A percentile compares a stretch with the other conserved stretches of the same genome.
Conservation (phyloP, 2,329 filamentous ascomycete species). For the Aspergillus udagawae region DNA sequence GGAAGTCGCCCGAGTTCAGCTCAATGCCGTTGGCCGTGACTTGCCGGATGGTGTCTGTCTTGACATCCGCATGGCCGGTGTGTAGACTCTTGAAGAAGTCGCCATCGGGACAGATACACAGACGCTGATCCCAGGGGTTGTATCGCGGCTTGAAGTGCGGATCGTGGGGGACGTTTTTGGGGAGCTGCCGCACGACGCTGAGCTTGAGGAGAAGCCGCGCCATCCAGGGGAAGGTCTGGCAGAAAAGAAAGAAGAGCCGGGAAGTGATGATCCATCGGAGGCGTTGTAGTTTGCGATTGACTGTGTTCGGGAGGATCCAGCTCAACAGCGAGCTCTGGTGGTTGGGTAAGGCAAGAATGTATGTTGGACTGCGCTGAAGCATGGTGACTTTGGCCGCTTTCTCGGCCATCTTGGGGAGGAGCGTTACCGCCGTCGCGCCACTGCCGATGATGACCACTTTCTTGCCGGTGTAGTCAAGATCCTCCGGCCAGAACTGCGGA, state of each 20-base stretch:
- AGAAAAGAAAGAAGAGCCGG: constrained; percentile 51
- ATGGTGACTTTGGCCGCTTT: constrained; percentile 67
- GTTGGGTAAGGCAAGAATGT: constrained; percentile 56
- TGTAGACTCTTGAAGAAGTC: constrained; percentile 56
- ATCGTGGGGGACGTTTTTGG: constrained; percentile 51
- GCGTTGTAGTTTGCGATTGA: constrained; percentile 24
- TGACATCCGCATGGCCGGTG: constrained; percentile 50
- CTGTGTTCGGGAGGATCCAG: constrained; percentile 36
- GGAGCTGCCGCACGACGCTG: constrained; percentile 49
- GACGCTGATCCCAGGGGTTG: constrained; percentile 67
- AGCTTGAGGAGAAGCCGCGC: constrained; percentile 48
- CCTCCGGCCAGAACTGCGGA: constrained; percentile 72
- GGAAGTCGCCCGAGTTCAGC: constrained; percentile 41
- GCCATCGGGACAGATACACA: constrained; percentile 64
- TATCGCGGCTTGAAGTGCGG: constrained; percentile 64
- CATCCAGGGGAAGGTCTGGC: constrained; percentile 50
- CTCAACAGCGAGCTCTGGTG: constrained; percentile 13
- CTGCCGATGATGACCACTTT: constrained; percentile 69
- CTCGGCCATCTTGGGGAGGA: constrained; percentile 66
- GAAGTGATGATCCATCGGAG: constrained; percentile 49
- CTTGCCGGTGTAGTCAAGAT: constrained; percentile 63
- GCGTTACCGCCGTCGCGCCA: constrained; percentile 74
- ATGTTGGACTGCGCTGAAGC: constrained; percentile 74
- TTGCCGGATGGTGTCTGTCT: constrained; percentile 52
- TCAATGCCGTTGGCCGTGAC: constrained; percentile 49